Base-by-base conservation (phyloP, 306 rosid species). In the Nissolia schottii region DNA sequence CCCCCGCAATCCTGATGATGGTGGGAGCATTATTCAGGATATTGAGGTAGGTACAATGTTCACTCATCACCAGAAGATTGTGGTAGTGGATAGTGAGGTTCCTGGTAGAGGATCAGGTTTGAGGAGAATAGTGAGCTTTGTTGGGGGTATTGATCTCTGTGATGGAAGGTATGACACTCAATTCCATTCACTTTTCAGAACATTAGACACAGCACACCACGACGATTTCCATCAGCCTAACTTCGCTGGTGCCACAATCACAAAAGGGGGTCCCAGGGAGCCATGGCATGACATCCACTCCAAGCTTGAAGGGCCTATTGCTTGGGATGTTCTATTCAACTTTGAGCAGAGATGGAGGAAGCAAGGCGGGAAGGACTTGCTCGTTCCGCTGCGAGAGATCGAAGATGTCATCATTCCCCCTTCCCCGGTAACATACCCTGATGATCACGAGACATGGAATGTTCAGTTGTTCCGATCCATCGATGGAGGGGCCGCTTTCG, bases 201-300 rank as follows among this genome's bases (percentile, higher is more conserved):
- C 93, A 2, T 18, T 85, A 64, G 90, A 77, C 67, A 85, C 88
- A 3, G 90, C 81, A 67, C 93, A 88, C 43, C 86, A 83, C 14
- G 81, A 81, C 55, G 93, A 88, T 72, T 88, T 88, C 67, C 93
- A 85, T 70, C 90, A 85, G 25, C 90, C 89, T 54, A 88, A 88
- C 77, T 88, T 88, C 22, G 6, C 64, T 12, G 90, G 90, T 31
- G 56, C 88, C 22, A 19, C 77, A 40, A 85, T 85, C 11, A 37
- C 29, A 38, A 88, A 88, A 74, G 90, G 90, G 51, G 93, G 90
- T 8, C 93, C 90, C 0, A 79, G 90, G 34, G 93, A 88, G 60
- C 93, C 93, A 15, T 88, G 93, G 93, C 93, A 88, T 12, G 93
- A 88, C 60, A 83, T 88, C 45, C 93, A 88, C 50, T 81, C 87